Percentiles rank a stretch among this genome's conserved stretches.
Conservation (phyloP, 495 filamentous ascomycete species). For the Xylaria flabelliformis region DNA sequence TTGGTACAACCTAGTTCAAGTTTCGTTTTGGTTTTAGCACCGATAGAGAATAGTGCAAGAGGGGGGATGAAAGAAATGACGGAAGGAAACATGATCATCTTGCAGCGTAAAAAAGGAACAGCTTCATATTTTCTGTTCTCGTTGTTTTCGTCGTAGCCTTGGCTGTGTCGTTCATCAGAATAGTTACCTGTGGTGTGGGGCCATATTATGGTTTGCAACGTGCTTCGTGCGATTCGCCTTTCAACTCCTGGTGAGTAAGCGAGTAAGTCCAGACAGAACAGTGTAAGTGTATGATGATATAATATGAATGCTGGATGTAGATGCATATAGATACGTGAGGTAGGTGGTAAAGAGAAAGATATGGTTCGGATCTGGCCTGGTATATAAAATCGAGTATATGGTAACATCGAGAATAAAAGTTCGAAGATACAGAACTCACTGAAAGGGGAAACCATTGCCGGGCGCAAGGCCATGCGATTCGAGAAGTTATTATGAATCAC, state of each 20-base stretch:
- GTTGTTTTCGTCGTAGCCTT: background rate
- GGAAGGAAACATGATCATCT: background rate
- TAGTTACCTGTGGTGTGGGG: background rate
- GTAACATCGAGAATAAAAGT: background rate
- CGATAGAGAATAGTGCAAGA: slow-evolving; percentile 4
- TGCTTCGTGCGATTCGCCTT: background rate
- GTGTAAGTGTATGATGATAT: background rate
- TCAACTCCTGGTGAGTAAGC: background rate
- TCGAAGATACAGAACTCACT: background rate
- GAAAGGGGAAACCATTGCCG: no score
- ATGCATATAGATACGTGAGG: background rate
- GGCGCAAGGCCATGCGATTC: no score
- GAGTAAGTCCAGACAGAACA: background rate
- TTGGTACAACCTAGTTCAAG: background rate
- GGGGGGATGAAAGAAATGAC: no score
- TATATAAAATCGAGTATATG: background rate
- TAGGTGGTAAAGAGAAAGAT: background rate
- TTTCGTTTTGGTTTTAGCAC: background rate
- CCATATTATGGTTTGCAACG: background rate
- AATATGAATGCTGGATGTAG: background rate
- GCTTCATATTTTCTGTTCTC: background rate
- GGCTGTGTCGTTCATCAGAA: background rate
- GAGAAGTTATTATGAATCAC: no score
- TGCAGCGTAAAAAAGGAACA: background rate
- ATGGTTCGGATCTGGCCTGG: background rate